A percentile compares a stretch with the other conserved stretches of the same genome.
phyloP scores from a whole-genome alignment of 106 monocot species.

The Allium sativum region DNA sequence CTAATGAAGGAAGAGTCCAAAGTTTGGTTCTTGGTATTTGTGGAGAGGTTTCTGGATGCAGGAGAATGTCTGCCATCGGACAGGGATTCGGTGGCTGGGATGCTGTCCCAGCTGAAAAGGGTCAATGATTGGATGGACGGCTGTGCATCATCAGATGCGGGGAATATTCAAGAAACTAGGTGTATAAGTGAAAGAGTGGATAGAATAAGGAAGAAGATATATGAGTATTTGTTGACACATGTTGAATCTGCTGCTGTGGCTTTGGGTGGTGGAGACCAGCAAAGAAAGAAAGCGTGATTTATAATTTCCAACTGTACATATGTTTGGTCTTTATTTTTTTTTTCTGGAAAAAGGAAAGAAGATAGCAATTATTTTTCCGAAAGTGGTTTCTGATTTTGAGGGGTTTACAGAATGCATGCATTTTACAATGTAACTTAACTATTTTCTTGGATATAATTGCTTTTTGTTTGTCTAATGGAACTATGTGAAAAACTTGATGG shows the following conservation, averaged over 20 bases:
- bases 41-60: constrained; percentile 75
- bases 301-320: background rate
- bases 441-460: no score
- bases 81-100: constrained; percentile 48
- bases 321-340: background rate
- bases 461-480: no score
- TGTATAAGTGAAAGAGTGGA: constrained; percentile 43
- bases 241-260: constrained; percentile 85
- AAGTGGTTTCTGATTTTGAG: no score
- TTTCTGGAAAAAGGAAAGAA: background rate
- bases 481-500: no score
- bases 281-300: background rate
- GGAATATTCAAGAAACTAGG: constrained; percentile 1
- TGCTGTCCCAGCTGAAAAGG: constrained; percentile 83
- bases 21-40: constrained; percentile 77
- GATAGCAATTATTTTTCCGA: no score
- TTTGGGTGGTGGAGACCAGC: constrained; percentile 25
- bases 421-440: no score
- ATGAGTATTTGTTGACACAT: constrained; percentile 75
- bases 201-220: constrained; percentile 82
- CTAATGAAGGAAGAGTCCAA: constrained; percentile 38
- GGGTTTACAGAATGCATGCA: no score
- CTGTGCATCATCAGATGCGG: background rate
- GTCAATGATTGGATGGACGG: constrained; percentile 87
- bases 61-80: constrained; percentile 26